These are phyloP conservation scores for Thalassiosira mediterranea DNA, from an alignment of 352 stramenopile species.

Conservation along the genomic window DNA sequence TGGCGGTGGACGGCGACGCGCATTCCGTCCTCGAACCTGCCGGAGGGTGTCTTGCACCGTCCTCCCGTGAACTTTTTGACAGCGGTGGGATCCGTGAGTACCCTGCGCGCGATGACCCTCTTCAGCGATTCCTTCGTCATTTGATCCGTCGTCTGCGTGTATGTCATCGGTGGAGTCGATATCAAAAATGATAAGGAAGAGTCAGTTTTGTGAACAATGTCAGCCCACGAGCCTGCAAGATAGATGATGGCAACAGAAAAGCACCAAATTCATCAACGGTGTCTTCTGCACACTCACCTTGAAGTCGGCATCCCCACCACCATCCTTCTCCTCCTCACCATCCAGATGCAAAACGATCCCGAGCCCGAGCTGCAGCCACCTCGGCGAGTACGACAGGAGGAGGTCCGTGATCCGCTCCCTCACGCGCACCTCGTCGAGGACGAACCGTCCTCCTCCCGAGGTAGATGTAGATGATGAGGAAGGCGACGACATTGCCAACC, in stretches of 20 bases:
- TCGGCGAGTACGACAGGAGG: constrained; percentile 40
- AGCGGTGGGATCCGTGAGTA: constrained; percentile 74
- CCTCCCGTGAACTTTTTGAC: constrained; percentile 79
- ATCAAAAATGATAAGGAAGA: constrained; percentile 9
- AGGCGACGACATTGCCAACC: constrained; percentile 20
- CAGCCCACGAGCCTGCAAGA: no score
- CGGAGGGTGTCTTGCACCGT: constrained; percentile 73
- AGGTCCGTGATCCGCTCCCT: constrained; percentile 33
- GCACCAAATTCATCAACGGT: no score
- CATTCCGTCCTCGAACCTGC: constrained; percentile 81
- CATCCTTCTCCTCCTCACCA: constrained; percentile 20
- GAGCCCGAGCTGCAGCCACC: constrained; percentile 53
- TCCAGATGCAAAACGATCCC: constrained; percentile 25
- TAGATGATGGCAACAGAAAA: no score
- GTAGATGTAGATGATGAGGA: no score
- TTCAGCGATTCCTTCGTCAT: constrained; percentile 67
- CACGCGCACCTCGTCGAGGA: constrained; percentile 40
- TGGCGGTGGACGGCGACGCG: constrained; percentile 88
- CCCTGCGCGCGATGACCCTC: constrained; percentile 74
- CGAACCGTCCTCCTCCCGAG: background rate
- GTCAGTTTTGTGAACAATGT: constrained; percentile 46
- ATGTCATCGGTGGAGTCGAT: background rate
- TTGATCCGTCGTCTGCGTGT: constrained; percentile 4
- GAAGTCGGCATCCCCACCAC: background rate
- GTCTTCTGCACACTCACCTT: background rate